Evolutionary conservation across 2,329 filamentous ascomycete genomes (phyloP).

Genomic region (Neonectria hederae): DNA sequence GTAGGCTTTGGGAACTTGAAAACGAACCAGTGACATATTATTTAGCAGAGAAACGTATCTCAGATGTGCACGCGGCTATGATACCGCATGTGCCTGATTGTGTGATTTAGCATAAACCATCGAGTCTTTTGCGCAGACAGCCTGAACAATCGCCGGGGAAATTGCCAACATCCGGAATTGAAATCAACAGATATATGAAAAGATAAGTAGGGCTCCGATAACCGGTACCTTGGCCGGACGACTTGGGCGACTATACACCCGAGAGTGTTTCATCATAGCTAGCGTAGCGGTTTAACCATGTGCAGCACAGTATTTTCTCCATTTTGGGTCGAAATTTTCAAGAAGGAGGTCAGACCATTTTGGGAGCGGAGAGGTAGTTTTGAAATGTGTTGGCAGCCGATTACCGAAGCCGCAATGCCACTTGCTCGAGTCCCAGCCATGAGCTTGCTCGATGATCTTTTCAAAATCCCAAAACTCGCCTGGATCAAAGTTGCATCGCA

Average conservation of each 20-base stretch:
- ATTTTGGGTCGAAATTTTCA: background rate
- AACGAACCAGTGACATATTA: background rate
- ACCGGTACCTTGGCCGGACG: background rate
- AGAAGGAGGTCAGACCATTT: background rate
- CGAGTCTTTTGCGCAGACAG: background rate
- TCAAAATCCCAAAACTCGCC: conserved; percentile 4
- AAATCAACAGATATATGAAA: background rate
- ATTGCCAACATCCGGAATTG: no score
- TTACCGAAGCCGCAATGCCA: background rate
- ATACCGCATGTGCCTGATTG: background rate
- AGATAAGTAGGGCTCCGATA: background rate
- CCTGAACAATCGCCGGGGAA: background rate
- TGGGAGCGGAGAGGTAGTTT: background rate
- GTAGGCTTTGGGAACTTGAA: background rate
- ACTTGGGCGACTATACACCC: background rate
- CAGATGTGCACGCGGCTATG: background rate
- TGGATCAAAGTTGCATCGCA: conserved; percentile 18
- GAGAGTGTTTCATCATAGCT: background rate
- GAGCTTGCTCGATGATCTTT: background rate
- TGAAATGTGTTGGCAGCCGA: background rate
- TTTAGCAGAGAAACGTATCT: background rate
- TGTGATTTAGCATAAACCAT: background rate
- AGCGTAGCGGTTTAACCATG: background rate
- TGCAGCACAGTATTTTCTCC: background rate
- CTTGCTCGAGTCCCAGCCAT: background rate